Evolutionary conservation across 1,284 basidiomycete genomes (phyloP).

Genomic region (Amylostereum areolatum): DNA sequence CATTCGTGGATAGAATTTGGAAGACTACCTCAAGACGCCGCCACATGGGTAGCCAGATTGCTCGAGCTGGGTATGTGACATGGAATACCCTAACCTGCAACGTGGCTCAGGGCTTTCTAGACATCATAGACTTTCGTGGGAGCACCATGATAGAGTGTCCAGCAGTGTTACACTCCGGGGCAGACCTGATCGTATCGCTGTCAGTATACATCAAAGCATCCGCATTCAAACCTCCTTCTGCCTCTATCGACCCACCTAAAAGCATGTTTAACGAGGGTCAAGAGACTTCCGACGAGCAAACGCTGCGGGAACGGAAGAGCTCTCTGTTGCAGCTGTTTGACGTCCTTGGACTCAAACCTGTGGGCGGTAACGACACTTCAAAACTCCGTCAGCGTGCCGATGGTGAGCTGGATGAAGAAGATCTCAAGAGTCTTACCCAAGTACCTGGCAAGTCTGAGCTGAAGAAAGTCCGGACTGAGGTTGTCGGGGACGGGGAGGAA

Average conservation of each 20-base stretch:
- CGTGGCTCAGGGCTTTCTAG: slow-evolving; percentile 27
- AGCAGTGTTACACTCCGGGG: slow-evolving; percentile 55
- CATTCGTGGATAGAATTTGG: slow-evolving; percentile 54
- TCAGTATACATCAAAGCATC: slow-evolving; percentile 56
- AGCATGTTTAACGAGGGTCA: slow-evolving; percentile 60
- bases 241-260: slow-evolving; percentile 27
- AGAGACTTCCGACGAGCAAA: slow-evolving; percentile 71
- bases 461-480: slow-evolving; percentile 34
- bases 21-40: slow-evolving; percentile 59
- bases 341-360: slow-evolving; percentile 55
- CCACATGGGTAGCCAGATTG: slow-evolving; percentile 65
- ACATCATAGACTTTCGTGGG: slow-evolving; percentile 54
- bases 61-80: slow-evolving; percentile 55
- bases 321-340: slow-evolving; percentile 61
- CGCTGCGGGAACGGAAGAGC: slow-evolving; percentile 72
- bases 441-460: slow-evolving; percentile 29
- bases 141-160: slow-evolving; percentile 70
- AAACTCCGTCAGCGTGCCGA: slow-evolving; percentile 24
- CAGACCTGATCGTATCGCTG: slow-evolving; percentile 65
- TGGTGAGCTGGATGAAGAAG: slow-evolving; percentile 32
- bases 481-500: slow-evolving; percentile 63
- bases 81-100: not conserved
- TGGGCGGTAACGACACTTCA: slow-evolving; percentile 14
- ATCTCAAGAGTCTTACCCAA: slow-evolving; percentile 30
- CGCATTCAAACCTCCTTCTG: slow-evolving; percentile 52